phyloP scores from a whole-genome alignment of 208 protist species.

The Leptomonas pyrrhocoris region DNA sequence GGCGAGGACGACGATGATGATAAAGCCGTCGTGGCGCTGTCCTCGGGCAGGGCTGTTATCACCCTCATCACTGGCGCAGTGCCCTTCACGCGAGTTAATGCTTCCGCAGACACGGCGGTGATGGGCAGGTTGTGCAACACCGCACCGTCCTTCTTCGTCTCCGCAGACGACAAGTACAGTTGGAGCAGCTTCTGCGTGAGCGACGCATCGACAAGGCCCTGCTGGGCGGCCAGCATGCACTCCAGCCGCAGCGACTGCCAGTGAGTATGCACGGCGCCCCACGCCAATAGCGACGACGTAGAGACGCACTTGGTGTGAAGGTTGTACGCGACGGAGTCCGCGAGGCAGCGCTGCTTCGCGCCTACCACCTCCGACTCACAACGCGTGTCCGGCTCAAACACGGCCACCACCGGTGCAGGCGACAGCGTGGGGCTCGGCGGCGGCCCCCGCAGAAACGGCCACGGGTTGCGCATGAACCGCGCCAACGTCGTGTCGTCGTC shows the following conservation, averaged over 20 bases:
- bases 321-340: conserved; percentile 80
- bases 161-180: conserved; percentile 58
- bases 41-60: conserved; percentile 19
- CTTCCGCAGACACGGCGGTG: conserved; percentile 34
- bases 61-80: conserved; percentile 40
- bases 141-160: conserved; percentile 67
- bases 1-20: no score
- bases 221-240: conserved; percentile 54
- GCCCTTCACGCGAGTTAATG: conserved; percentile 14
- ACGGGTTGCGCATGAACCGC: conserved; percentile 72
- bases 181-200: conserved; percentile 54
- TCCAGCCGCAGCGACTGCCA: conserved; percentile 54
- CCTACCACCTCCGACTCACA: conserved; percentile 20
- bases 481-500: conserved; percentile 56
- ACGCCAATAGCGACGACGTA: conserved; percentile 79
- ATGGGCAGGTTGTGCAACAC: conserved; percentile 81
- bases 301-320: conserved; percentile 59
- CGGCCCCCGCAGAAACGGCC: conserved; percentile 69
- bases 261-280: conserved; percentile 56
- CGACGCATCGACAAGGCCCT: conserved; percentile 34
- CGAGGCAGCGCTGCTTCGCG: conserved; percentile 57
- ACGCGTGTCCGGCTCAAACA: conserved; percentile 47
- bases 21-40: not conserved
- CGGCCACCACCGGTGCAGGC: conserved; percentile 37
- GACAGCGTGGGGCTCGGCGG: conserved; percentile 56